Conservation (phyloP, 2,329 filamentous ascomycete species). For the Aspergillus pseudoviridinutans region DNA sequence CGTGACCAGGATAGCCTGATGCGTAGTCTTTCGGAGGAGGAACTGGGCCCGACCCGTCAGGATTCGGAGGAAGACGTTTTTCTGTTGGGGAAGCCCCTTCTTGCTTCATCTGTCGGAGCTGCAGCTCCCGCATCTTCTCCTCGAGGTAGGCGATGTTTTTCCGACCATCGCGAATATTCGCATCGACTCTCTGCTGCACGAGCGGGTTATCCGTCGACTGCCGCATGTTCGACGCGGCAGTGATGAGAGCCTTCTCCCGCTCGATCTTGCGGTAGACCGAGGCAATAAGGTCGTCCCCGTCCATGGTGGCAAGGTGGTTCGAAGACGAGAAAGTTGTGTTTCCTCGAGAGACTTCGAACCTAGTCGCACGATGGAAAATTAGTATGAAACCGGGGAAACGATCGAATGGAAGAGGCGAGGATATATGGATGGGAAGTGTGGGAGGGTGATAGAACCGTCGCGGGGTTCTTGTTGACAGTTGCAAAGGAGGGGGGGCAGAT, state of each 20-base stretch:
- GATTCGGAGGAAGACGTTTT: constrained; percentile 46
- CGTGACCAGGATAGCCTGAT: constrained; percentile 49
- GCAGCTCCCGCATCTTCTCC: constrained; percentile 81
- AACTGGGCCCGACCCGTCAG: constrained; percentile 44
- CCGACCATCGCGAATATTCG: constrained; percentile 88
- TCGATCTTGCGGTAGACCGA: constrained; percentile 97
- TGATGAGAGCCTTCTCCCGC: constrained; percentile 91
- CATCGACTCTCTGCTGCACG: constrained; percentile 85
- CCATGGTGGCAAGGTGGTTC: constrained; percentile 45
- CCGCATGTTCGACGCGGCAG: constrained; percentile 90
- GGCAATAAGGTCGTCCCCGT: constrained; percentile 61
- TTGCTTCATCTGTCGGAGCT: constrained; percentile 70
- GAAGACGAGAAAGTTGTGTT: constrained; percentile 9
- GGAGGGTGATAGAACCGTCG: constrained; percentile 16
- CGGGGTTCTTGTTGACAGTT: constrained; percentile 25
- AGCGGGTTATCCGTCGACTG: constrained; percentile 91
- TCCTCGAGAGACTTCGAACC: not conserved
- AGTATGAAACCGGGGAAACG: constrained; percentile 12
- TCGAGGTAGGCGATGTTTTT: constrained; percentile 95
- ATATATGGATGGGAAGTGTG: constrained; percentile 9
- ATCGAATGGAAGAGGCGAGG: constrained; percentile 6
- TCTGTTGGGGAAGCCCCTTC: constrained; percentile 43
- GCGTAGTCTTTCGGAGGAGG: constrained; percentile 71
- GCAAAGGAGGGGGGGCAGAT: constrained; percentile 11
- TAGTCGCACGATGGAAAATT: not conserved